Base-by-base conservation (phyloP, 257 asterid genomes). In the Solanum phureja region DNA sequence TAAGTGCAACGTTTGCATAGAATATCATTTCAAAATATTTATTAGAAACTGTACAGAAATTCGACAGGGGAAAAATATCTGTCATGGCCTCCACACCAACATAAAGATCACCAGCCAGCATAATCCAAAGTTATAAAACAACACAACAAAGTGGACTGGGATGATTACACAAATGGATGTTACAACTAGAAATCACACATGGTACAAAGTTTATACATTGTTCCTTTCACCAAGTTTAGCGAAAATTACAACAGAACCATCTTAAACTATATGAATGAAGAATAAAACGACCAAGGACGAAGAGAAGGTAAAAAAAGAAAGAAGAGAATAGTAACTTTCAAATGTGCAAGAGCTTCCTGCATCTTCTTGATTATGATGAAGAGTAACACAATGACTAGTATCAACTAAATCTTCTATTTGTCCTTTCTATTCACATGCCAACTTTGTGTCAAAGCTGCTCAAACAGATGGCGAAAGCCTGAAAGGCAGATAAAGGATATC, bases 391-490 rank as follows among this genome's bases (percentile, higher is more conserved):
- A 31, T 13, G 16, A 77, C 13, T 84, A 88, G 75, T 73, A 76
- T 74, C 83, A 88, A 84, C 87, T 75, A 84, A 72, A 75, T 68
- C 86, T 88, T 87, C 90, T 88, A 79, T 76, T 86, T 37, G 89
- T 90, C 60, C 93, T 83, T 83, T 60, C 87, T 95, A 95, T 94
- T 95, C 98, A 93, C 98, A 95, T 31, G 98, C 98, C 91, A 95
- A 87, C 87, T 95, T 94, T 31, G 98, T 94, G 86, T 94, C 98
- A 87, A 95, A 95, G 91, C 98, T 95, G 94, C 98, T 95, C 87
- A 95, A 91, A 87, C 98, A 94, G 31, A 95, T 94, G 52, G 98
- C 98, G 12, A 95, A 95, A 3, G 98, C 98, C 91, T 95, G 98
- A 89, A 95, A 95, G 3, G 98, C 98, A 44, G 98, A 95, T 83